Percentiles rank a stretch among this genome's conserved stretches.
Conservation (phyloP, 495 filamentous ascomycete genomes). For the Penicillium nucicola region DNA sequence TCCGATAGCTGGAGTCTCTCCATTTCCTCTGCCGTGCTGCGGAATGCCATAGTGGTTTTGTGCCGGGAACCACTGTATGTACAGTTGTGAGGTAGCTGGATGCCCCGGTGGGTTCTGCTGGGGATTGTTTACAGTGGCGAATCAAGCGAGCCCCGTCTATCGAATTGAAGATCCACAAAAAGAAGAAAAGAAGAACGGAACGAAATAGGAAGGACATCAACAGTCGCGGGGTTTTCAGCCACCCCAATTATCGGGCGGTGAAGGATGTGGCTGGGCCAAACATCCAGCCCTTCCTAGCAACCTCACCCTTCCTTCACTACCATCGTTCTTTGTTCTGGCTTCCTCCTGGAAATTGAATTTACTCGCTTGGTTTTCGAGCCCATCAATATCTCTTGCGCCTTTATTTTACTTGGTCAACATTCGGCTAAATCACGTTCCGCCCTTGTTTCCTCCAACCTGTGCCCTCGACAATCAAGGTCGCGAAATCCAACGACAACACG, state of each 20-base stretch:
- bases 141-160: no score
- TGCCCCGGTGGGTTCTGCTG: background rate
- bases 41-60: constrained; percentile 25
- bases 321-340: constrained; percentile 7
- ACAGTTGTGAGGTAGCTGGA: background rate
- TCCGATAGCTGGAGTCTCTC: constrained; percentile 56
- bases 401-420: background rate
- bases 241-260: constrained; percentile 16
- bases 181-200: constrained; percentile 1
- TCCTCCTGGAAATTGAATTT: background rate
- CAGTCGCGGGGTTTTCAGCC: constrained; percentile 17
- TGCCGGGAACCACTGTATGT: background rate
- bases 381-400: background rate
- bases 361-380: background rate
- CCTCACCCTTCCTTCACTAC: constrained; percentile 20
- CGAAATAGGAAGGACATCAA: constrained; percentile 16
- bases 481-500: background rate
- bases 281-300: constrained; percentile 16
- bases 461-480: constrained; percentile 1
- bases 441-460: constrained; percentile 15
- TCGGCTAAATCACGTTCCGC: background rate
- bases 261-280: constrained; percentile 18
- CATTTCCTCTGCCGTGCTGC: constrained; percentile 43
- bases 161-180: background rate
- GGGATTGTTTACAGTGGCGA: background rate